These are phyloP conservation scores for Cladobotryum protrusum DNA, from an alignment of 2,329 filamentous ascomycete species.

Conservation along the genomic window DNA sequence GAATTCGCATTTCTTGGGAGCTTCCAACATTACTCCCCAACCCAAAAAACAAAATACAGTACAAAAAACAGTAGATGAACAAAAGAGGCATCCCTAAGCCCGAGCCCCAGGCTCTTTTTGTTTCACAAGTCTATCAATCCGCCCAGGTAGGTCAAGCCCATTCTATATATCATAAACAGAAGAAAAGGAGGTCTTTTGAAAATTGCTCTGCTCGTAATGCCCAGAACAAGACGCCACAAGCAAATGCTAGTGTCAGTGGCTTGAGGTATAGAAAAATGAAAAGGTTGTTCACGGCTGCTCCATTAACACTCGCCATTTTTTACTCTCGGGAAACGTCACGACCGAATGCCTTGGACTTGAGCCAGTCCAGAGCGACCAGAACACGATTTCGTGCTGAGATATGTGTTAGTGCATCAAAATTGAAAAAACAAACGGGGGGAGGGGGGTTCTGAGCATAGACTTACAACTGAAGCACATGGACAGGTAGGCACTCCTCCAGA, in stretches of 20 bases:
- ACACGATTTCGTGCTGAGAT: constrained; percentile 79
- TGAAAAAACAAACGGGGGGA: background rate
- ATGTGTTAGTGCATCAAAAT: constrained; percentile 12
- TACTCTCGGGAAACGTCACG: constrained; percentile 88
- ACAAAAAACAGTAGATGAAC: no score
- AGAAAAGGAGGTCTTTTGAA: constrained; percentile 1
- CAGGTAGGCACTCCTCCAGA: constrained; percentile 96
- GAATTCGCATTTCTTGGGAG: background rate
- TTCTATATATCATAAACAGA: constrained; percentile 8
- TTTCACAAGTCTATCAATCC: constrained; percentile 4
- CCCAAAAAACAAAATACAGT: no score
- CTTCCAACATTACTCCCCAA: no score
- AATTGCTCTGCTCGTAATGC: constrained; percentile 7
- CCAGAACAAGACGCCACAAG: constrained; percentile 9
- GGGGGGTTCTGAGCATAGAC: constrained; percentile 33
- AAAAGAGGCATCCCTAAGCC: no score
- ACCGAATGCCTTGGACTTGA: constrained; percentile 94
- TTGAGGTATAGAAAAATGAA: constrained; percentile 3
- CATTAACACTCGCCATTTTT: constrained; percentile 11
- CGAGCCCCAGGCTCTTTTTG: no score
- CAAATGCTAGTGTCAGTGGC: constrained; percentile 5
- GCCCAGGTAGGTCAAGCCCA: constrained; percentile 3
- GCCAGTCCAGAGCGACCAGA: constrained; percentile 88
- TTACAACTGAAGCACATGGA: constrained; percentile 99
- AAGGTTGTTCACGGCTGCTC: constrained; percentile 3